Evolutionary conservation across 1,139 yeast species (phyloP).

Genomic region (Debaryomyces singareniensis): DNA sequence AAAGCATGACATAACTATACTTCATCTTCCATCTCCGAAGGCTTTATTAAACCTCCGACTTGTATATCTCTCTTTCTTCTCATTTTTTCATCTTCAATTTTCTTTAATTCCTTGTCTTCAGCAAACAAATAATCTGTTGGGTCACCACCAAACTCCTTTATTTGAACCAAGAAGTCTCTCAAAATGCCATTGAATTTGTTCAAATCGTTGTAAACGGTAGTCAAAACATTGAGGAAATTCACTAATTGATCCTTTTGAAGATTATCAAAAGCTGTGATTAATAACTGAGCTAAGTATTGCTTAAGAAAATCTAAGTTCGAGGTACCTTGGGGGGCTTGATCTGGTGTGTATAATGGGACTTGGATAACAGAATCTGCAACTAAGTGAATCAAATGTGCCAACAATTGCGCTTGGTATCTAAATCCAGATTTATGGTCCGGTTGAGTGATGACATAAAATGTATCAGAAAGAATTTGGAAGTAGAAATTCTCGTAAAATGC

Average conservation of each 20-base stretch:
- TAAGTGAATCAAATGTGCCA: conserved; percentile 77
- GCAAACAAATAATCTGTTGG: conserved; percentile 89
- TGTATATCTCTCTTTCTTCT: conserved; percentile 79
- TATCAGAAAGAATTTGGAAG: conserved; percentile 84
- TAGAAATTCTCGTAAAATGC: conserved; percentile 86
- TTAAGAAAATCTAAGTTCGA: conserved; percentile 72
- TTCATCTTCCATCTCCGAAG: conserved; percentile 86
- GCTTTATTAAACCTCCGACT: conserved; percentile 92
- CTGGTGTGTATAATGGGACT: conserved; percentile 67
- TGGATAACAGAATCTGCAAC: conserved; percentile 72
- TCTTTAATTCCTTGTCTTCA: conserved; percentile 82
- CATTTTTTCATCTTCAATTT: conserved; percentile 56
- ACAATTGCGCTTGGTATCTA: conserved; percentile 75
- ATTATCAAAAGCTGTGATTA: conserved; percentile 86
- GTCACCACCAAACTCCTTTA: conserved; percentile 94
- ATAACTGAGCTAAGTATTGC: conserved; percentile 76
- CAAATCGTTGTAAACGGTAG: conserved; percentile 67
- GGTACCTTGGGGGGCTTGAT: conserved; percentile 79
- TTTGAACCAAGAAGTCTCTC: conserved; percentile 94
- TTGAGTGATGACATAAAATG: conserved; percentile 90
- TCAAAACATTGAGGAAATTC: conserved; percentile 73
- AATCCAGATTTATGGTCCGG: conserved; percentile 98
- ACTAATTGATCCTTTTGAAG: conserved; percentile 77
- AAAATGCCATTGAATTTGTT: conserved; percentile 75
- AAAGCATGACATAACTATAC: no score